A percentile compares a stretch with the other conserved stretches of the same genome.
Conservation (phyloP, 768 basidiomycete species). For the Coprinopsis sp. region DNA sequence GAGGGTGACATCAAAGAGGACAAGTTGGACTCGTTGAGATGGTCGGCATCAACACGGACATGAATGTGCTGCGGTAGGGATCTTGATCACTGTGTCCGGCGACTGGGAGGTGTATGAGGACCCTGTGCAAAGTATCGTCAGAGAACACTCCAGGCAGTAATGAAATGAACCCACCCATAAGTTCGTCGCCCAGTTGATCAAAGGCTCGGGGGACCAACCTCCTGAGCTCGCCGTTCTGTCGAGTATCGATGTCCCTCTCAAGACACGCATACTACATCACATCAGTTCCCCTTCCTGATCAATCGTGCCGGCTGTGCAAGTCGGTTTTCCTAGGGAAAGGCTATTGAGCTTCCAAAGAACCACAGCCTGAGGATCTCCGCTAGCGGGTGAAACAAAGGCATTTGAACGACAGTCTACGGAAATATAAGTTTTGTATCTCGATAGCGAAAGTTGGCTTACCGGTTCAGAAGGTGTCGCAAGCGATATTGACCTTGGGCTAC, state of each 20-base stretch:
- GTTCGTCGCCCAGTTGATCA: constrained; percentile 37
- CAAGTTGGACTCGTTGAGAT: no score
- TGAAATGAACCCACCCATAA: constrained; percentile 28
- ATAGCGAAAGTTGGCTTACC: no score
- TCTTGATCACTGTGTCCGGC: neutral
- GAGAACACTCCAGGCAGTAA: neutral
- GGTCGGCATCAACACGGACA: no score
- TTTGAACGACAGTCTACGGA: constrained; percentile 54
- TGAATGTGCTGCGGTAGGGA: no score
- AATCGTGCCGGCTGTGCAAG: constrained; percentile 64
- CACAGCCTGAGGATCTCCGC: constrained; percentile 64
- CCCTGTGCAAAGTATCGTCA: constrained; percentile 1
- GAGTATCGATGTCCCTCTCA: constrained; percentile 70
- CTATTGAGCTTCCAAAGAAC: constrained; percentile 2
- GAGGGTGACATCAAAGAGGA: no score
- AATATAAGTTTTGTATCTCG: no score
- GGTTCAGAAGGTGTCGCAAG: no score
- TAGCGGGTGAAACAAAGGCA: constrained; percentile 63
- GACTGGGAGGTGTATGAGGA: neutral
- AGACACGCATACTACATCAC: constrained; percentile 81
- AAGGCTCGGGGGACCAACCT: constrained; percentile 61
- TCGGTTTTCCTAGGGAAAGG: constrained; percentile 61
- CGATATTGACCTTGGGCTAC: no score
- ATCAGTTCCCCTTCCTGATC: constrained; percentile 78
- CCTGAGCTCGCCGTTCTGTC: constrained; percentile 68